These are phyloP conservation scores for Microbotryomycetes sp. DNA, from an alignment of 1,284 basidiomycete species.

Conservation along the genomic window DNA sequence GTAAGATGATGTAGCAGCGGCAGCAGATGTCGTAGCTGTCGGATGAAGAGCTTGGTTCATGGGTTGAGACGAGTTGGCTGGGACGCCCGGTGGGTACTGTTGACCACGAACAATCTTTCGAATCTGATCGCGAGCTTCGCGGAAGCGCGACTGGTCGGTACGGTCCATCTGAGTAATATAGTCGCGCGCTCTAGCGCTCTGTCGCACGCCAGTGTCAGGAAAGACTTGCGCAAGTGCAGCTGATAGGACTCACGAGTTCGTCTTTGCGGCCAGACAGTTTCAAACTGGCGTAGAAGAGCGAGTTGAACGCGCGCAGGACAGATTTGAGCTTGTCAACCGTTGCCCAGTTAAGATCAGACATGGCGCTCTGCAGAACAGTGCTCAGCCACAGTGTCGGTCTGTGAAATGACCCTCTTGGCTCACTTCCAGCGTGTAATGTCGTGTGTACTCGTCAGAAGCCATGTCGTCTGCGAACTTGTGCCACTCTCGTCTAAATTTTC, in stretches of 20 bases:
- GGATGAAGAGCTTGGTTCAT: no score
- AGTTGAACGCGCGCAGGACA: slow-evolving; percentile 60
- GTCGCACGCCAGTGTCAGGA: slow-evolving; percentile 45
- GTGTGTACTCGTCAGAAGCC: no score
- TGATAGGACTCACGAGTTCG: slow-evolving; percentile 64
- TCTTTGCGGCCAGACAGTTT: slow-evolving; percentile 74
- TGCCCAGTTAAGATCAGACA: slow-evolving; percentile 39
- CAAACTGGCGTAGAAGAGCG: slow-evolving; percentile 56
- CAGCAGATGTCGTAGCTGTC: no score
- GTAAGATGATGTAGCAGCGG: no score
- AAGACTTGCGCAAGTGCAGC: slow-evolving; percentile 57
- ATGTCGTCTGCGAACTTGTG: no score
- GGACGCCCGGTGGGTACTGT: no score
- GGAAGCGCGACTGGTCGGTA: slow-evolving; percentile 1
- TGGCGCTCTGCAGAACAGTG: background rate
- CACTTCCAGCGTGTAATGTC: no score
- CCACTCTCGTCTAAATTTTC: no score
- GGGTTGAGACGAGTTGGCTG: no score
- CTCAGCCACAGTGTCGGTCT: no score
- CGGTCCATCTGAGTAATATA: background rate
- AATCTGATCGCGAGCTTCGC: background rate
- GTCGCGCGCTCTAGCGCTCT: background rate
- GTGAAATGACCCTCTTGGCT: no score
- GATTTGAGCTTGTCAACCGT: slow-evolving; percentile 74
- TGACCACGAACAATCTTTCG: no score